A percentile compares a stretch with the other conserved stretches of the same genome.
These are phyloP conservation scores for Daldinia eschscholtzii DNA, from an alignment of 2,329 filamentous ascomycete genomes.

Conservation along the genomic window DNA sequence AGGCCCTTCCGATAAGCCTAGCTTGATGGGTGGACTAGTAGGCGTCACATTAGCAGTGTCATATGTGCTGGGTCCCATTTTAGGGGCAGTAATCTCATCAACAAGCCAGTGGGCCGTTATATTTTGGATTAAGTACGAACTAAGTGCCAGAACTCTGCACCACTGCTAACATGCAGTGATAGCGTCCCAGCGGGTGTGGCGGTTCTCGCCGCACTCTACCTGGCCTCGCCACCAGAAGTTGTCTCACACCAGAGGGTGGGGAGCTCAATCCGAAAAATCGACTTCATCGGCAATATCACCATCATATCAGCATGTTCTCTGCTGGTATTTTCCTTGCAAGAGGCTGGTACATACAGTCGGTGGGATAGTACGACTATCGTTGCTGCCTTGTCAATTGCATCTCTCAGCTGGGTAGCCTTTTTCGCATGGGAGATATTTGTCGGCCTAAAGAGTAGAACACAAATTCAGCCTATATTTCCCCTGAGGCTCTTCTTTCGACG, in stretches of 20 bases:
- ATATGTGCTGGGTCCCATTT: slow-evolving; percentile 69
- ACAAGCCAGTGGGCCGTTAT: slow-evolving; percentile 69
- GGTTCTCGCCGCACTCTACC: slow-evolving; percentile 62
- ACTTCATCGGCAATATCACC: slow-evolving; percentile 65
- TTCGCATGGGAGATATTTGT: slow-evolving; percentile 65
- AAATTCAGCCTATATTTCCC: slow-evolving; percentile 68
- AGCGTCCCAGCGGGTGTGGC: slow-evolving; percentile 65
- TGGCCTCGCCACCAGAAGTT: slow-evolving; percentile 59
- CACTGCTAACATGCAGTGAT: slow-evolving; percentile 30
- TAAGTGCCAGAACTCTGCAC: background rate
- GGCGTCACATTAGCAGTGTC: slow-evolving; percentile 68
- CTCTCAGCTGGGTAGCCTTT: slow-evolving; percentile 63
- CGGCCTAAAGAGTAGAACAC: slow-evolving; percentile 53
- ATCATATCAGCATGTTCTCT: slow-evolving; percentile 66
- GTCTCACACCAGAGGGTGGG: slow-evolving; percentile 55
- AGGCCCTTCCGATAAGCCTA: slow-evolving; percentile 65
- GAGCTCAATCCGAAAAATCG: slow-evolving; percentile 61
- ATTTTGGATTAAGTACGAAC: slow-evolving; percentile 71
- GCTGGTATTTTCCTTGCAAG: slow-evolving; percentile 68
- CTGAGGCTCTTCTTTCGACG: slow-evolving; percentile 61
- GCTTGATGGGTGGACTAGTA: slow-evolving; percentile 67
- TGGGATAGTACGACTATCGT: slow-evolving; percentile 68
- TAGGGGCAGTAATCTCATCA: slow-evolving; percentile 69
- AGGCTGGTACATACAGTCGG: slow-evolving; percentile 65
- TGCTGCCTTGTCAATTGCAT: slow-evolving; percentile 61